phyloP scores from a whole-genome alignment of 208 protist species.

The Lotmaria passim region DNA sequence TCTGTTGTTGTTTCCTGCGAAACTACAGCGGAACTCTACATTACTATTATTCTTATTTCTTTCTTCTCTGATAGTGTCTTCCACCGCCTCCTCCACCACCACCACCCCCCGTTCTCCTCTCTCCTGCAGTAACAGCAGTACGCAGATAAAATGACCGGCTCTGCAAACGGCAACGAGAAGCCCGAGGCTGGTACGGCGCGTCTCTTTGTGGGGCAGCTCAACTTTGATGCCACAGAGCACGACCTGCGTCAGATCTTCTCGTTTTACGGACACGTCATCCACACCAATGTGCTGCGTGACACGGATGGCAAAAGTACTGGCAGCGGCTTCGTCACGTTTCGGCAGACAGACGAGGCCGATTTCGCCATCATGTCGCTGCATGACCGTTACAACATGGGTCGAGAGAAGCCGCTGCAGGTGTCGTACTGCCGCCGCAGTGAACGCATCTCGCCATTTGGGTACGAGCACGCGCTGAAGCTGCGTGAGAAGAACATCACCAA shows the following conservation, averaged over 20 bases:
- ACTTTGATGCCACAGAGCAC: slow-evolving; percentile 71
- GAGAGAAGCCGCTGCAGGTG: slow-evolving; percentile 79
- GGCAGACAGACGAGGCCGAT: slow-evolving; percentile 71
- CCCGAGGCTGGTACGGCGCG: slow-evolving; percentile 35
- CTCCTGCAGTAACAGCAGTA: not conserved
- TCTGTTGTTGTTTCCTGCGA: not conserved
- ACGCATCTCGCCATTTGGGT: slow-evolving; percentile 65
- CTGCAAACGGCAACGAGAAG: slow-evolving; percentile 22
- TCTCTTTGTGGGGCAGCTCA: slow-evolving; percentile 79
- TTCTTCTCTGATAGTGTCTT: not conserved
- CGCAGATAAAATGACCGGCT: slow-evolving; percentile 12
- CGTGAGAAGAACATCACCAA: slow-evolving; percentile 68
- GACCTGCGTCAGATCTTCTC: slow-evolving; percentile 71
- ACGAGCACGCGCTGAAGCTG: slow-evolving; percentile 61
- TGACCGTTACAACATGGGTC: slow-evolving; percentile 74
- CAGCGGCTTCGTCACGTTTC: slow-evolving; percentile 75
- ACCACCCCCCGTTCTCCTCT: not conserved
- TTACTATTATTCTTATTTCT: not conserved
- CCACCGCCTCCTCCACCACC: too few species aligned
- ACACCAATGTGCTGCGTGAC: slow-evolving; percentile 76
- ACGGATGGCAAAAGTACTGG: slow-evolving; percentile 56
- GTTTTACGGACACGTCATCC: slow-evolving; percentile 75
- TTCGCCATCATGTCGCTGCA: slow-evolving; percentile 74
- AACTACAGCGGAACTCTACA: too few species aligned
- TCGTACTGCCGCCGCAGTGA: slow-evolving; percentile 73